Evolutionary conservation across 306 rosid genomes (phyloP).

Genomic region (Fragaria nilgerrensis): DNA sequence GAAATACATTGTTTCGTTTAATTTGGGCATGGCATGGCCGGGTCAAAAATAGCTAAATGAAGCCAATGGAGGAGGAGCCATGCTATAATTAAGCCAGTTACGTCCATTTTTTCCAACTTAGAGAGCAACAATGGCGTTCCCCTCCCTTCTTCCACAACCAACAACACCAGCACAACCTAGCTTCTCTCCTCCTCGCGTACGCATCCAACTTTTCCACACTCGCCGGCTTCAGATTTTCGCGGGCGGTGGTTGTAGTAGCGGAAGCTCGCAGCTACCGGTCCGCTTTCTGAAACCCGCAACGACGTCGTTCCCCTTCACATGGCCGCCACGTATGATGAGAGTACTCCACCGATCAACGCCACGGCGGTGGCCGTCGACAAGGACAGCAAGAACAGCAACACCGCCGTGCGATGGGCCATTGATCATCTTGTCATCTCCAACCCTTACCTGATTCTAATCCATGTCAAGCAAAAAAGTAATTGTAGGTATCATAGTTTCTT

Average conservation of each 20-base stretch:
- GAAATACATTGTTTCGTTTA: no score
- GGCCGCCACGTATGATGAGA: slow-evolving; percentile 25
- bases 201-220: neutral
- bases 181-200: neutral
- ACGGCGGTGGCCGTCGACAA: slow-evolving; percentile 79
- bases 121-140: slow-evolving; percentile 18
- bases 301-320: slow-evolving; percentile 25
- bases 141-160: slow-evolving; percentile 5
- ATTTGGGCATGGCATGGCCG: no score
- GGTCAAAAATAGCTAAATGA: slow-evolving; percentile 30
- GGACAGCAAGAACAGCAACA: slow-evolving; percentile 72
- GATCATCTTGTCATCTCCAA: slow-evolving; percentile 49
- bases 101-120: slow-evolving; percentile 24
- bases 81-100: slow-evolving; percentile 22
- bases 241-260: neutral
- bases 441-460: slow-evolving; percentile 55
- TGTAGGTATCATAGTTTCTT: slow-evolving; percentile 60
- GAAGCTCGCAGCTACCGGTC: neutral
- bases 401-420: slow-evolving; percentile 81
- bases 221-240: neutral
- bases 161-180: neutral
- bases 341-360: slow-evolving; percentile 33
- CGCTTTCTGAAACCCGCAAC: neutral
- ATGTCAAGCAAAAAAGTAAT: slow-evolving; percentile 56
- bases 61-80: slow-evolving; percentile 31